These are phyloP conservation scores for Marasmius tenuissimus DNA, from an alignment of 1,284 basidiomycete genomes.

Conservation along the genomic window DNA sequence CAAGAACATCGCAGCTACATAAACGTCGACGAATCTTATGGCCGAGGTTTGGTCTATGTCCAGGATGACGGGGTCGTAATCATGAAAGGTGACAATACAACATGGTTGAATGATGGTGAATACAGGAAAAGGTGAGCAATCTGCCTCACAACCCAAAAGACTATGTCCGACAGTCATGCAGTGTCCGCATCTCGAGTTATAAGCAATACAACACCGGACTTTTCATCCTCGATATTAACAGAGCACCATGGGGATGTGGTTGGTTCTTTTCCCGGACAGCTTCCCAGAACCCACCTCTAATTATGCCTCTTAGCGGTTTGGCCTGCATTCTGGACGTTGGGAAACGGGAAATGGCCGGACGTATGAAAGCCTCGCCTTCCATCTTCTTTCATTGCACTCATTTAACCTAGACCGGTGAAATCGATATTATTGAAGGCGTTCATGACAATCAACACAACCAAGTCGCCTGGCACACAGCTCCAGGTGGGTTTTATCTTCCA, in stretches of 20 bases:
- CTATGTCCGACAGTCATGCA: conserved; percentile 30
- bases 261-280: conserved; percentile 19
- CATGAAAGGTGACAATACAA: conserved; percentile 74
- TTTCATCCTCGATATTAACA: conserved; percentile 68
- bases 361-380: conserved; percentile 30
- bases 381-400: neutral
- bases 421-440: conserved; percentile 80
- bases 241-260: conserved; percentile 75
- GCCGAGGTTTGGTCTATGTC: conserved; percentile 49
- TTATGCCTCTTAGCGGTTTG: conserved; percentile 46
- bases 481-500: conserved; percentile 33
- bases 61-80: conserved; percentile 57
- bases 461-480: conserved; percentile 69
- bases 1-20: conserved; percentile 55
- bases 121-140: conserved; percentile 55
- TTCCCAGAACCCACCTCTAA: conserved; percentile 6
- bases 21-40: conserved; percentile 45
- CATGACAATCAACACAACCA: conserved; percentile 78
- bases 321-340: conserved; percentile 67
- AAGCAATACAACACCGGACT: conserved; percentile 62
- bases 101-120: conserved; percentile 46
- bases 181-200: conserved; percentile 61
- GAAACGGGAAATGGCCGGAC: conserved; percentile 53
- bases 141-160: neutral
- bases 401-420: conserved; percentile 60